phyloP scores from a whole-genome alignment of 192 early-diverging fungal species.

The Podila verticillata region DNA sequence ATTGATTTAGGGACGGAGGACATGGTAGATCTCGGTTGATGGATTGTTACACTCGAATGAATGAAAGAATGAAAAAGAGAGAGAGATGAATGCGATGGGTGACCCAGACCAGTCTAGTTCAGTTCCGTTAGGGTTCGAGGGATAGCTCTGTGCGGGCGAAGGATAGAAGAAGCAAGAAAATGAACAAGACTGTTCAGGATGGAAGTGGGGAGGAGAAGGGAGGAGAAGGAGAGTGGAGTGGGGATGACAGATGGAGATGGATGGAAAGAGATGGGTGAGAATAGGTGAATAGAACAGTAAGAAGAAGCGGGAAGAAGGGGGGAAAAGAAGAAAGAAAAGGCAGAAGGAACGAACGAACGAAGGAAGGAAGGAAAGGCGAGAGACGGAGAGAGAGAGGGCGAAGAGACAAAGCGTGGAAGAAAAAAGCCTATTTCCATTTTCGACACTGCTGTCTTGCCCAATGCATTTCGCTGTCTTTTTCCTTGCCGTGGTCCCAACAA shows the following conservation, averaged over 20 bases:
- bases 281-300: not conserved
- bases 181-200: not conserved
- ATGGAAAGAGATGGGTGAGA: not conserved
- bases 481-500: too few species aligned
- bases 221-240: not conserved
- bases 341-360: not conserved
- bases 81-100: not conserved
- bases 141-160: not conserved
- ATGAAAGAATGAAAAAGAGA: too few species aligned
- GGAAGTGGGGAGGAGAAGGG: not conserved
- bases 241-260: not conserved
- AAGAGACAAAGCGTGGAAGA: not conserved
- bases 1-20: conserved; percentile 22
- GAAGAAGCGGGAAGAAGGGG: not conserved
- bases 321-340: conserved; percentile 3
- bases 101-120: too few species aligned
- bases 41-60: not conserved
- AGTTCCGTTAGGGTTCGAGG: too few species aligned
- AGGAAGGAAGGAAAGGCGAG: not conserved
- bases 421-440: too few species aligned
- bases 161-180: not conserved
- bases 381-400: not conserved
- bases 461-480: too few species aligned
- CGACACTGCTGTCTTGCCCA: too few species aligned
- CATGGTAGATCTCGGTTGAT: conserved; percentile 5